phyloP scores from a whole-genome alignment of 2,329 filamentous ascomycete species.

The Tympanopsis confertula region DNA sequence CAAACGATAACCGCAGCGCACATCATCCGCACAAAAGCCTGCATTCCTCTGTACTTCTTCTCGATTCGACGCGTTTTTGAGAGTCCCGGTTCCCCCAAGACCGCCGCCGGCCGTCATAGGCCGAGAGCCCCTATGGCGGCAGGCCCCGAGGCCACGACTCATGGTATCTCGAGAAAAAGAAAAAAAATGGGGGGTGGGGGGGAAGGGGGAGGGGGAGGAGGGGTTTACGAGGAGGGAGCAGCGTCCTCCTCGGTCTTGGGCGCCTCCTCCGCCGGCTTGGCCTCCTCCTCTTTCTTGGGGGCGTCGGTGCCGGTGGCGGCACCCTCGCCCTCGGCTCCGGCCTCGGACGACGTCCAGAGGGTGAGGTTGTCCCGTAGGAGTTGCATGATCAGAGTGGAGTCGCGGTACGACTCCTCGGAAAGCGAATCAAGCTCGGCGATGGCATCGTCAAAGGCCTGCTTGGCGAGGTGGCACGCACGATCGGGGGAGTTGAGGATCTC shows the following conservation, averaged over 20 bases:
- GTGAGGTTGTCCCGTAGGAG: conserved; percentile 95
- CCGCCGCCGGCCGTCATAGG: too few species aligned
- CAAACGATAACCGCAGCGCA: too few species aligned
- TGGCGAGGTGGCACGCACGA: conserved; percentile 93
- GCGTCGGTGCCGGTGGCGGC: conserved; percentile 37
- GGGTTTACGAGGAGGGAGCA: too few species aligned
- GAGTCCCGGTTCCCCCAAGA: too few species aligned
- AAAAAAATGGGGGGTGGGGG: too few species aligned
- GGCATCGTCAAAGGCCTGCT: conserved; percentile 97
- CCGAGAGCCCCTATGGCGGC: too few species aligned
- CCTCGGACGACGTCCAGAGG: conserved; percentile 93
- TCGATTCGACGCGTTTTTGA: too few species aligned
- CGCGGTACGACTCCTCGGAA: conserved; percentile 95
- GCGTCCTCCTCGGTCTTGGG: conserved; percentile 41
- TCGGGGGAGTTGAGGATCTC: conserved; percentile 98
- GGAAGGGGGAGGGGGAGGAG: too few species aligned
- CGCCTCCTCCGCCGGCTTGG: conserved; percentile 29
- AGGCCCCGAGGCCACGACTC: too few species aligned
- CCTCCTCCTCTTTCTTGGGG: conserved; percentile 53
- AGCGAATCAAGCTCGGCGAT: conserved; percentile 97
- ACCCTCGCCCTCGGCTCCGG: conserved; percentile 63
- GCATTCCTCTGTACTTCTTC: too few species aligned
- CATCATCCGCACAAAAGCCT: too few species aligned
- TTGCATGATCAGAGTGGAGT: conserved; percentile 99
- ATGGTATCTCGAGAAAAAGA: too few species aligned